Percentiles rank a stretch among this genome's conserved stretches.
Evolutionary conservation across 257 asterid species (phyloP).

Genomic region (Verbena officinalis): DNA sequence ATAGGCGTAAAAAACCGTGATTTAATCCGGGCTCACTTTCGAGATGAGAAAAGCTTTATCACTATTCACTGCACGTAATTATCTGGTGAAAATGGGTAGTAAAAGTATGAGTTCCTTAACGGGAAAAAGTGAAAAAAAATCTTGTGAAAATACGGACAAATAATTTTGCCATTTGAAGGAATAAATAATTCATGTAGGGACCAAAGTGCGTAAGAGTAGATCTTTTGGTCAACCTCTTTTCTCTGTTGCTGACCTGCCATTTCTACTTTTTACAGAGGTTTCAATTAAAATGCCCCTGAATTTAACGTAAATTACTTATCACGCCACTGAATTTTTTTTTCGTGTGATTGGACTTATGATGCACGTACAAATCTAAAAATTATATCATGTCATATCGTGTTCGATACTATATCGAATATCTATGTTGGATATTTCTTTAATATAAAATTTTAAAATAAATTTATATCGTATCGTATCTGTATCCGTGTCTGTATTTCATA

Average conservation of each 20-base stretch:
- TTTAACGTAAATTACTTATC: slow-evolving; percentile 19
- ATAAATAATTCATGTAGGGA: slow-evolving; percentile 37
- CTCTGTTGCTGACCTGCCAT: slow-evolving; percentile 48
- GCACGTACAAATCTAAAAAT: too few species aligned
- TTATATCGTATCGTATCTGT: too few species aligned
- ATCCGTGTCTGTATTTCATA: too few species aligned
- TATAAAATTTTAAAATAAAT: too few species aligned
- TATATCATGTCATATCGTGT: too few species aligned
- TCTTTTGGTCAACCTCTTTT: slow-evolving; percentile 55
- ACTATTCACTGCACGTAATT: slow-evolving; percentile 13
- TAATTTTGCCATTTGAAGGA: slow-evolving; percentile 35
- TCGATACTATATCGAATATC: too few species aligned
- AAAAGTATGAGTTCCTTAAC: not conserved
- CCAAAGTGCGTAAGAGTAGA: slow-evolving; percentile 34
- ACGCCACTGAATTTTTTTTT: slow-evolving; percentile 21
- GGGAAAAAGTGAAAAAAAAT: slow-evolving; percentile 38
- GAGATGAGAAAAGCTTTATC: slow-evolving; percentile 29
- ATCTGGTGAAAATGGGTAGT: slow-evolving; percentile 3
- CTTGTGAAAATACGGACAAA: slow-evolving; percentile 32
- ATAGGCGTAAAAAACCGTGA: slow-evolving; percentile 40
- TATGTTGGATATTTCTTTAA: too few species aligned
- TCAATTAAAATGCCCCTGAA: slow-evolving; percentile 21
- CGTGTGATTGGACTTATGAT: too few species aligned
- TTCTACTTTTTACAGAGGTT: slow-evolving; percentile 34
- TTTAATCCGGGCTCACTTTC: slow-evolving; percentile 48